Evolutionary conservation across 2,329 filamentous ascomycete genomes (phyloP), one percentile per base, ranked within the genome.

Genomic region (Paraconiothyrium brasiliense): DNA sequence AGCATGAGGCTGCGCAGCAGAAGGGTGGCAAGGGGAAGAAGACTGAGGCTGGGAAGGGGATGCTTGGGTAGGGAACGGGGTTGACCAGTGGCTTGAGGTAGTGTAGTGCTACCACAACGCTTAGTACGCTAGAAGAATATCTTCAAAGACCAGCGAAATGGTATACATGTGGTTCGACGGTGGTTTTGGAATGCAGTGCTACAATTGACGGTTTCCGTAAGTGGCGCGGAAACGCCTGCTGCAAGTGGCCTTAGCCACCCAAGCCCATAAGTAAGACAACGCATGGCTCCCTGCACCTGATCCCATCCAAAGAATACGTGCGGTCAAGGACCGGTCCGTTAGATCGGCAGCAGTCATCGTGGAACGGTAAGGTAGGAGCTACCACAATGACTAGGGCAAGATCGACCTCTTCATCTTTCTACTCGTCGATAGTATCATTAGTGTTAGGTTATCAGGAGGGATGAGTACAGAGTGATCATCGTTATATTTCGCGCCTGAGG

Each of bases 1-100:
- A 93, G 70, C 93, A 97, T 75, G 93, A 96, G 79, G 90, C 92
- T 1, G 92, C 93, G 16, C 93, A 97, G 80, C 91, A 93, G 72
- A 94, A 91, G 77, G 88, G 89, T 2, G 69, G 66, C 32, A 69
- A 65, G 61, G 66, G 54, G 39, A 62, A 62, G 56, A 50, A 35
- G 11, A 50, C 41, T 30, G 54, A 57, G 2, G 39, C 13, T 41
- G 54, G 44, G 10, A 57, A 57, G 44, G 54, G 54, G 4, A 9
- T 57, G 32, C 32, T 41, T n/a, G 54, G 54, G 37, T 57, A 39
- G 30, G 22, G 51, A 34, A 46, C 27, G 27, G 16, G 41, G 37
- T 16, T n/a, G 24, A 13, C 16, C 20, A n/a, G 24, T 16, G 50
- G 22, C 5, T 43, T 10, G 20, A 14, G 35, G 11, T 41, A 20